A percentile compares a stretch with the other conserved stretches of the same genome.
These are phyloP conservation scores for Medicago ruthenica DNA, from an alignment of 306 rosid genomes.

Conservation along the genomic window DNA sequence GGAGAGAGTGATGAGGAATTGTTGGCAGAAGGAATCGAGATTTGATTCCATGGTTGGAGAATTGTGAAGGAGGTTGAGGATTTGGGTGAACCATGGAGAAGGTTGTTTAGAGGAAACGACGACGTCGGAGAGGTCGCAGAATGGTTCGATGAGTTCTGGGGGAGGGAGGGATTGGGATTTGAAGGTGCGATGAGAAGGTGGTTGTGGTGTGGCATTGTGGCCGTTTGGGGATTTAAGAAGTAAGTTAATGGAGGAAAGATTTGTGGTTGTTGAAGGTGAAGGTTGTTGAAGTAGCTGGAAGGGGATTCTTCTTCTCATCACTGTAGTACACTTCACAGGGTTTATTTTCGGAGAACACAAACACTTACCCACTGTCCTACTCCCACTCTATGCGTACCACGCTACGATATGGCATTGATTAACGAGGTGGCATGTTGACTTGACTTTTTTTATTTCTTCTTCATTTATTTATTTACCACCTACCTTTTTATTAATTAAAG, in stretches of 20 bases:
- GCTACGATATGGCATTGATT: no score
- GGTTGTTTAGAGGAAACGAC: constrained; percentile 58
- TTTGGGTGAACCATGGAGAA: constrained; percentile 80
- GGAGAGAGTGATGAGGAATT: constrained; percentile 67
- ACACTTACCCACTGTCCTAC: not conserved
- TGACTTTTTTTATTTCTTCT: no score
- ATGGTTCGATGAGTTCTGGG: constrained; percentile 81
- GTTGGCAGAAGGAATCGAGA: constrained; percentile 59
- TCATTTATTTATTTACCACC: no score
- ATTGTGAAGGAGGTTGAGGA: constrained; percentile 65
- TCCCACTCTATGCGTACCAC: no score
- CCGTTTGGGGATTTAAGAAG: not conserved
- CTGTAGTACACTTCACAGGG: not conserved
- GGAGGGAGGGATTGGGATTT: constrained; percentile 58
- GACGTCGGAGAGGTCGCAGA: constrained; percentile 74
- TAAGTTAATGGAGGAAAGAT: not conserved
- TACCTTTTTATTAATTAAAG: no score
- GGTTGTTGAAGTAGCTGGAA: not conserved
- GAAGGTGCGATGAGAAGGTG: not conserved
- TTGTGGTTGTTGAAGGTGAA: not conserved
- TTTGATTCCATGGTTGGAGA: constrained; percentile 74
- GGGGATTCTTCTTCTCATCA: not conserved
- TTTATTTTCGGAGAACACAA: not conserved
- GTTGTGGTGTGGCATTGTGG: constrained; percentile 31
- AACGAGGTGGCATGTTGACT: no score